Evolutionary conservation across 2,329 filamentous ascomycete genomes (phyloP).

Genomic region (Scedosporium apiospermum): DNA sequence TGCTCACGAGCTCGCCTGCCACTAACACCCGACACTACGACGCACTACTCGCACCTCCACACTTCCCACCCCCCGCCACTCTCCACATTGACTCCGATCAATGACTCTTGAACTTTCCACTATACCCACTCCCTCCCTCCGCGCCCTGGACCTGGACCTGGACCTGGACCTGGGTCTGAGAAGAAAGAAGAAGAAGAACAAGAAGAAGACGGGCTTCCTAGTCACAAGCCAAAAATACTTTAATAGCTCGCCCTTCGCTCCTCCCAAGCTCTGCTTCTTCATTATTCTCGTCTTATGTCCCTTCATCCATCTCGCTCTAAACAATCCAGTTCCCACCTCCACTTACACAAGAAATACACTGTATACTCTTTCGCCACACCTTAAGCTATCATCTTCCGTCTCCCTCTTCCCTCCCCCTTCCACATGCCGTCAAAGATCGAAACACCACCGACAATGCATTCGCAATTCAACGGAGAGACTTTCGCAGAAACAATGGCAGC

Average conservation of each 20-base stretch:
- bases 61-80: constrained; percentile 1
- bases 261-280: background rate
- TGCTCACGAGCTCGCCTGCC: background rate
- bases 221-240: background rate
- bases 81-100: constrained; percentile 5
- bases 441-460: constrained; percentile 2
- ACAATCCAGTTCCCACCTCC: background rate
- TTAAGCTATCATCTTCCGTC: constrained; percentile 1
- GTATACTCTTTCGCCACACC: too few relatives aligned
- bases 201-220: background rate
- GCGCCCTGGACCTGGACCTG: background rate
- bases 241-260: background rate
- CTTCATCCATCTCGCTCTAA: background rate
- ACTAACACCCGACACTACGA: background rate
- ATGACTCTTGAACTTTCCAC: constrained; percentile 1
- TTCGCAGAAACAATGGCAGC: constrained; percentile 1
- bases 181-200: too few relatives aligned
- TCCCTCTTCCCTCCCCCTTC: background rate
- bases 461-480: background rate
- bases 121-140: background rate
- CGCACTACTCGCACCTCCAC: constrained; percentile 2
- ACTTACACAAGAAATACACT: background rate
- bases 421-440: background rate
- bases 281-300: background rate
- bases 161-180: too few relatives aligned